These are phyloP conservation scores for Canna indica DNA, from an alignment of 176 grass and related monocot species.

Conservation along the genomic window DNA sequence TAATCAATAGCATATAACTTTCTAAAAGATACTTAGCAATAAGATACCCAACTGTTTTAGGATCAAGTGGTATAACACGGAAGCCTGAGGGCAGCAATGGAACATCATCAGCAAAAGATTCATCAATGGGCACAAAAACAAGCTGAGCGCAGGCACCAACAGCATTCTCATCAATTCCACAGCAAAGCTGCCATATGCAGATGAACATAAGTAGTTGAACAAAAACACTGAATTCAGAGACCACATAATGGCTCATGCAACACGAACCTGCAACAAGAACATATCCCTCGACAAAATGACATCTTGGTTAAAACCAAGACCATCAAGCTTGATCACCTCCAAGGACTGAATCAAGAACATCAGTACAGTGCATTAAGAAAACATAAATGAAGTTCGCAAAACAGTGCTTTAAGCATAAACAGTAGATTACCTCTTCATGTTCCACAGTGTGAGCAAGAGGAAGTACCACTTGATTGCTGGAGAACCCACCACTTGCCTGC, in stretches of 20 bases:
- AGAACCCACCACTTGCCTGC: conserved; percentile 45
- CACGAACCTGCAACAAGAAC: conserved; percentile 67
- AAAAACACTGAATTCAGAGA: not conserved
- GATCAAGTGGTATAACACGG: conserved; percentile 73
- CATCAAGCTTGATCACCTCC: conserved; percentile 82
- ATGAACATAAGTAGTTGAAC: not conserved
- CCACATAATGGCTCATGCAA: not conserved
- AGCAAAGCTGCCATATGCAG: conserved; percentile 47
- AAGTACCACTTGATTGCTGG: conserved; percentile 66
- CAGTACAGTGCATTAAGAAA: conserved; percentile 1
- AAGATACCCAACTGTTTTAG: conserved; percentile 38
- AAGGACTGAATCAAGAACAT: conserved; percentile 36
- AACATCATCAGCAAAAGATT: conserved; percentile 86
- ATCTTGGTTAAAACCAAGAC: conserved; percentile 66
- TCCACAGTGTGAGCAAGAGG: conserved; percentile 77
- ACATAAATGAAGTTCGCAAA: not conserved
- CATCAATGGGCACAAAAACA: conserved; percentile 92
- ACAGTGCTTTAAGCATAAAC: not conserved
- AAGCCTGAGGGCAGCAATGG: conserved; percentile 84
- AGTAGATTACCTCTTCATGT: conserved; percentile 61
- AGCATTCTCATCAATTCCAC: conserved; percentile 72
- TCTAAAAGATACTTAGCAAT: not conserved
- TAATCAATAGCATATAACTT: too few relatives aligned
- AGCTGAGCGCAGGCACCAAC: conserved; percentile 70
- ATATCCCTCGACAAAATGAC: conserved; percentile 66